Percentiles rank a stretch among this genome's conserved stretches.
These are phyloP conservation scores for Nothopassalora personata DNA, from an alignment of 2,329 filamentous ascomycete species.

Conservation along the genomic window DNA sequence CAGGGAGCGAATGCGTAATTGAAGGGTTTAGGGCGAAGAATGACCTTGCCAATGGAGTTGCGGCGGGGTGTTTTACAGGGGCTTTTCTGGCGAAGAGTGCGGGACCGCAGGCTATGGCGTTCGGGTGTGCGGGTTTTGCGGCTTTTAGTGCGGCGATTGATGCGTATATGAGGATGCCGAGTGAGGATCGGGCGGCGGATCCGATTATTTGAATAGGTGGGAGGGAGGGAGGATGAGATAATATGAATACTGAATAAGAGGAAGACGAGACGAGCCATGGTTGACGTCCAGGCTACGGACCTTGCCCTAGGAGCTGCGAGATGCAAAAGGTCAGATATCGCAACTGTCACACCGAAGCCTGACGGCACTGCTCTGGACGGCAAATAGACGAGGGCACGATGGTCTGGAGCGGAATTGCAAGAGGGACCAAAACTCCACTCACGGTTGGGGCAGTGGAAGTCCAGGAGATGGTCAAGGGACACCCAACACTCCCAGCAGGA, in stretches of 20 bases:
- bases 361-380: no score
- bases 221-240: not conserved
- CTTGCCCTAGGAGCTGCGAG: no score
- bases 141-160: slow-evolving; percentile 91
- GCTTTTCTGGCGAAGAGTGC: slow-evolving; percentile 80
- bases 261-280: no score
- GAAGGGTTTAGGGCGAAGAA: slow-evolving; percentile 92
- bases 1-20: slow-evolving; percentile 91
- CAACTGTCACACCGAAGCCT: no score
- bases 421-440: no score
- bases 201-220: slow-evolving; percentile 30
- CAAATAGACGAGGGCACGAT: no score
- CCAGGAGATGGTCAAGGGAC: no score
- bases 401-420: no score
- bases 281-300: no score
- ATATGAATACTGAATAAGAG: not conserved
- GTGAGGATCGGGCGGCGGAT: slow-evolving; percentile 32
- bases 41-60: slow-evolving; percentile 80
- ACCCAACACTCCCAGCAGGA: no score
- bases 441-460: no score
- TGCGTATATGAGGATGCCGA: slow-evolving; percentile 76
- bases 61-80: slow-evolving; percentile 85
- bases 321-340: no score
- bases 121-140: slow-evolving; percentile 90
- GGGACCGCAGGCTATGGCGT: slow-evolving; percentile 79